phyloP scores from a whole-genome alignment of 2,329 filamentous ascomycete species.

The Alternaria rosae region DNA sequence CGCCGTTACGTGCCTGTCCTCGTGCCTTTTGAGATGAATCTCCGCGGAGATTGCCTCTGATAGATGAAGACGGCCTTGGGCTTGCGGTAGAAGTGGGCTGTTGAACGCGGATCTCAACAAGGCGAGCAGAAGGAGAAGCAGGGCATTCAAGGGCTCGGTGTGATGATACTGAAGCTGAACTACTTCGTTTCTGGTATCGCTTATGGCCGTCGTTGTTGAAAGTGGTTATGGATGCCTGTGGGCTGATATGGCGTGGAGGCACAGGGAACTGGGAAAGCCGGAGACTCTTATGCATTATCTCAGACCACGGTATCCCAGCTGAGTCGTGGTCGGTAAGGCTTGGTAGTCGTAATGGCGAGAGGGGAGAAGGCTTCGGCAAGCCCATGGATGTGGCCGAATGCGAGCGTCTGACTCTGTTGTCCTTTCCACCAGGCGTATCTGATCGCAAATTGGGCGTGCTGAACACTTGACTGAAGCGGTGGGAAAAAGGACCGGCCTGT shows the following conservation, averaged over 20 bases:
- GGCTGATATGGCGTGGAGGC: conserved; percentile 21
- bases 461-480: conserved; percentile 34
- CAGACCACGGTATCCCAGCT: conserved; percentile 37
- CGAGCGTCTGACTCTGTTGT: conserved; percentile 36
- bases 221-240: conserved; percentile 19
- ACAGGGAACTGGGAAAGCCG: conserved; percentile 38
- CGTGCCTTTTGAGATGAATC: conserved; percentile 4
- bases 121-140: background rate
- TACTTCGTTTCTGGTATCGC: background rate
- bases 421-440: conserved; percentile 20
- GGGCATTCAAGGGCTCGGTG: background rate
- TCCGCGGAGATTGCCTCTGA: conserved; percentile 15
- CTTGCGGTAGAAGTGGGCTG: conserved; percentile 24
- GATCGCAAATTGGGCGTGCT: conserved; percentile 41
- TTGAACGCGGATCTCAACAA: conserved; percentile 29
- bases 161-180: background rate
- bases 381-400: conserved; percentile 41
- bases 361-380: conserved; percentile 28
- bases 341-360: conserved; percentile 39
- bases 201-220: background rate
- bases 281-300: conserved; percentile 39
- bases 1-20: background rate
- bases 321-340: conserved; percentile 34
- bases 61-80: conserved; percentile 25
- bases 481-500: conserved; percentile 21